These are phyloP conservation scores for Fagopyrum homotropicum DNA, from an alignment of 148 eudicot genomes.

Conservation along the genomic window DNA sequence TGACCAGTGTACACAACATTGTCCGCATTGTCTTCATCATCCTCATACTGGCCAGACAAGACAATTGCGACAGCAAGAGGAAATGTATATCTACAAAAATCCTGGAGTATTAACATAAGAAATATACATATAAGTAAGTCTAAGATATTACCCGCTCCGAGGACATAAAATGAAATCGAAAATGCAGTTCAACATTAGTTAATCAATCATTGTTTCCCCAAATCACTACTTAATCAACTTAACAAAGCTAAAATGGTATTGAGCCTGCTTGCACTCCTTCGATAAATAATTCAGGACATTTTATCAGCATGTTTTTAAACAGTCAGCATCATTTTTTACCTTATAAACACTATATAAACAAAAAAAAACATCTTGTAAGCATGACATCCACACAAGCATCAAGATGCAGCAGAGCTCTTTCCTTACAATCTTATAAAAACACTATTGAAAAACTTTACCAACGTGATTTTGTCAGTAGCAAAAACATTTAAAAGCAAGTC, in stretches of 20 bases:
- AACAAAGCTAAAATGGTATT: background rate
- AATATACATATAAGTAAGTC: background rate
- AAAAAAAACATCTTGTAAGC: background rate
- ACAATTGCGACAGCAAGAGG: constrained; percentile 44
- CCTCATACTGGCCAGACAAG: constrained; percentile 43
- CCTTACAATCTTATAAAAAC: background rate
- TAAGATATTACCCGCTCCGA: background rate
- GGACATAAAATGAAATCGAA: background rate
- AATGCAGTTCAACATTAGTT: background rate
- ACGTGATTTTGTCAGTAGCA: background rate
- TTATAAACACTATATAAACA: no score
- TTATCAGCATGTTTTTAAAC: no score
- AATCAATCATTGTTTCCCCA: background rate
- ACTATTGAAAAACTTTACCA: background rate
- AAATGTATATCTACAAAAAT: constrained; percentile 21
- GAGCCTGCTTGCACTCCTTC: no score
- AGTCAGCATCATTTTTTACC: no score
- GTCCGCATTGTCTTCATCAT: constrained; percentile 39
- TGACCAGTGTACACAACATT: constrained; percentile 44
- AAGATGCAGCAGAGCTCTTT: background rate
- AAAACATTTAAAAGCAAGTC: background rate
- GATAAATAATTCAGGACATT: no score
- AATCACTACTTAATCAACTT: background rate
- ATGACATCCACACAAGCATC: background rate
- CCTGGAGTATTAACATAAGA: constrained; percentile 20